Evolutionary conservation across 805 yeast genomes (phyloP).

Genomic region (Starmera amethionina): DNA sequence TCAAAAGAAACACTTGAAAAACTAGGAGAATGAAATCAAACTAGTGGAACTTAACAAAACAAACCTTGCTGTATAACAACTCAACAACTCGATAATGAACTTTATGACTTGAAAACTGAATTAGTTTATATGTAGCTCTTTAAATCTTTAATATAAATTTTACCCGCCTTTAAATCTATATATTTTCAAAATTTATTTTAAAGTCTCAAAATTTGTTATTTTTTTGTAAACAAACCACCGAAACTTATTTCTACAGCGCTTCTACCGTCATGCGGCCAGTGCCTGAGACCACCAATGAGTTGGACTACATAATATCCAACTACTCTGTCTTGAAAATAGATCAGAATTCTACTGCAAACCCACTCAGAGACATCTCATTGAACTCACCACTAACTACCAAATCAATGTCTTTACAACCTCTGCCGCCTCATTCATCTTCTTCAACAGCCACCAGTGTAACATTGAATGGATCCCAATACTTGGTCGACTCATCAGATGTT

Average conservation of each 20-base stretch:
- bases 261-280: too few species aligned
- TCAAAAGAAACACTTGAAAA: constrained; percentile 20
- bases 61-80: too few species aligned
- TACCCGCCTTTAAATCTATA: too few species aligned
- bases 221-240: too few species aligned
- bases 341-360: constrained; percentile 8
- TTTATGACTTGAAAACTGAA: too few species aligned
- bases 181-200: too few species aligned
- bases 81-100: too few species aligned
- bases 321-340: constrained; percentile 8
- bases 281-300: constrained; percentile 9
- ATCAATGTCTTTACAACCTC: constrained; percentile 2
- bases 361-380: constrained; percentile 11
- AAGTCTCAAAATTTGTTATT: too few species aligned
- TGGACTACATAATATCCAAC: constrained; percentile 16
- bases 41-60: too few species aligned
- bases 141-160: too few species aligned
- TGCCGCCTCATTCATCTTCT: constrained; percentile 5
- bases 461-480: not conserved
- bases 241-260: too few species aligned
- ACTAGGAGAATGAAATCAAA: constrained; percentile 13
- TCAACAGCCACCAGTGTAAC: constrained; percentile 6
- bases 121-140: too few species aligned
- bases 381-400: constrained; percentile 14
- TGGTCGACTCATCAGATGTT: not conserved